Conservation (phyloP, 2,329 filamentous ascomycete genomes). For the Colletotrichum tropicicola region DNA sequence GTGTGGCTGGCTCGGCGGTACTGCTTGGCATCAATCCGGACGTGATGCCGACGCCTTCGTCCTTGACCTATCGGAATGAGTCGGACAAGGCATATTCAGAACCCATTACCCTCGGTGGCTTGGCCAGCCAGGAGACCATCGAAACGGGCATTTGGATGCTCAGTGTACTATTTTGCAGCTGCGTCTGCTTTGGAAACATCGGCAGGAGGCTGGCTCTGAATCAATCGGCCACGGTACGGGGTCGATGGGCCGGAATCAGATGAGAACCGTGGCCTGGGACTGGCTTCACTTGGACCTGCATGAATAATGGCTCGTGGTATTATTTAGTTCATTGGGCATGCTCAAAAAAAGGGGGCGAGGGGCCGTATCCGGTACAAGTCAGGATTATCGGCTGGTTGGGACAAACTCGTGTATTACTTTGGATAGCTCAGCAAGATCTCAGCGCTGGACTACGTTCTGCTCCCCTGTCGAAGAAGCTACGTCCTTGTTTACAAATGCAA, state of each 20-base stretch:
- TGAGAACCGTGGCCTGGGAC: neutral
- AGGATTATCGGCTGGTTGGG: too few species aligned
- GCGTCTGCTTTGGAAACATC: constrained; percentile 96
- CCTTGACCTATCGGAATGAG: constrained; percentile 40
- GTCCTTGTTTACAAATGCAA: too few species aligned
- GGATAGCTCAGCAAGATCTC: too few species aligned
- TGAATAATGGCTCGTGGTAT: neutral
- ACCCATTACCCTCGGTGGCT: constrained; percentile 57
- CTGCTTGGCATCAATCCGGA: constrained; percentile 81
- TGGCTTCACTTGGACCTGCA: neutral
- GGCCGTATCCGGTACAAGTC: too few species aligned
- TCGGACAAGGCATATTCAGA: constrained; percentile 30
- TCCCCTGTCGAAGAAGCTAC: too few species aligned
- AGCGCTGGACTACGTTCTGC: too few species aligned
- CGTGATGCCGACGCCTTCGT: constrained; percentile 76
- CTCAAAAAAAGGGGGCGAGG: too few species aligned
- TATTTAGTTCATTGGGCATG: neutral
- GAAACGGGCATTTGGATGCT: constrained; percentile 88
- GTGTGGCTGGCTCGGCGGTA: constrained; percentile 76
- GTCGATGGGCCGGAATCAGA: constrained; percentile 47
- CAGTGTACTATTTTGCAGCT: constrained; percentile 93
- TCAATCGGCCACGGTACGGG: constrained; percentile 48
- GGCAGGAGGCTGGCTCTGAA: constrained; percentile 79
- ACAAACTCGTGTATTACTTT: too few species aligned
- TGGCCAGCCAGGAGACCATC: constrained; percentile 69